Conservation (phyloP, 1,284 basidiomycete genomes). For the Phylloboletellus chloephorus region DNA sequence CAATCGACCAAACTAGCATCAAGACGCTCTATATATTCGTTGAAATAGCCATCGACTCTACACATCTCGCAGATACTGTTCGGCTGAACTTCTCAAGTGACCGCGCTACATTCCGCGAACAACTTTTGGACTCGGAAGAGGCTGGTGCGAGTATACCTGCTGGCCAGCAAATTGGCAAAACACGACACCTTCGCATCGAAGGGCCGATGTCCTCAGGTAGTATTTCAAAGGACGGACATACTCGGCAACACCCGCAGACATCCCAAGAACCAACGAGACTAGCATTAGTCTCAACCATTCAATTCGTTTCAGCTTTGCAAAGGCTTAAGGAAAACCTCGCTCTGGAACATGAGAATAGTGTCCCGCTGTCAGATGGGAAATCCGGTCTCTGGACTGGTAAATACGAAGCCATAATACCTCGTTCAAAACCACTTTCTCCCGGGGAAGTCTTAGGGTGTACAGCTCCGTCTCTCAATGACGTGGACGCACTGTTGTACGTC, state of each 20-base stretch:
- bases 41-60: constrained; percentile 89
- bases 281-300: constrained; percentile 91
- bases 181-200: constrained; percentile 54
- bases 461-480: constrained; percentile 74
- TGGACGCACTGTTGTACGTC: constrained; percentile 83
- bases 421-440: constrained; percentile 90
- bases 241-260: neutral
- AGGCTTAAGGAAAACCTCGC: constrained; percentile 76
- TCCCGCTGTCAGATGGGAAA: constrained; percentile 9
- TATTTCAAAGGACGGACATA: neutral
- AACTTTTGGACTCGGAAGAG: constrained; percentile 54
- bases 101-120: constrained; percentile 54
- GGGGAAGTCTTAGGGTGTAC: constrained; percentile 98
- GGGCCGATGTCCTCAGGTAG: constrained; percentile 27
- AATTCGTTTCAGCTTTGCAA: constrained; percentile 89
- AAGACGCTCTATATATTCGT: constrained; percentile 98
- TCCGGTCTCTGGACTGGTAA: constrained; percentile 49
- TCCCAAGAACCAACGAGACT: constrained; percentile 55
- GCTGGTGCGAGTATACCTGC: constrained; percentile 42
- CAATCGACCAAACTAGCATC: constrained; percentile 90
- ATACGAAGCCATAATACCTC: constrained; percentile 81
- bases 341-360: constrained; percentile 28
- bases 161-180: constrained; percentile 48
- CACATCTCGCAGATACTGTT: constrained; percentile 79
- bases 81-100: constrained; percentile 87